These are phyloP conservation scores for Phyllosticta capitalensis DNA, from an alignment of 2,329 filamentous ascomycete genomes.

Conservation along the genomic window DNA sequence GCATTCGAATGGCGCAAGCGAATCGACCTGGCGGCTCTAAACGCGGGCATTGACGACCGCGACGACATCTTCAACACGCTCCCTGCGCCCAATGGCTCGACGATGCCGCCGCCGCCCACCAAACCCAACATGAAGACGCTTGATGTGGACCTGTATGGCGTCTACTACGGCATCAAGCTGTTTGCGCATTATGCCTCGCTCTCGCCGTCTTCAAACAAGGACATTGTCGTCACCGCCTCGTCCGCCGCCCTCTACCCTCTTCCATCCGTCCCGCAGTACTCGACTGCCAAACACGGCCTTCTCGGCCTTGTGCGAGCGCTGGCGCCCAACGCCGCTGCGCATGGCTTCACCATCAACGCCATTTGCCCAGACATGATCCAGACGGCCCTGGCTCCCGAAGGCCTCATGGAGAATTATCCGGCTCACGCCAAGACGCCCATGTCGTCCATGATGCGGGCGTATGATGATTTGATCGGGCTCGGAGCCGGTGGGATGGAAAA, in stretches of 20 bases:
- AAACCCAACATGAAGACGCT: slow-evolving; percentile 27
- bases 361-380: slow-evolving; percentile 22
- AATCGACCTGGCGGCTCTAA: slow-evolving; percentile 34
- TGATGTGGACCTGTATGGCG: slow-evolving; percentile 23
- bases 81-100: slow-evolving; percentile 6
- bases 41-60: slow-evolving; percentile 31
- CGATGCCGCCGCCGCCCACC: slow-evolving; percentile 16
- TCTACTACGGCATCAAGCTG: slow-evolving; percentile 29
- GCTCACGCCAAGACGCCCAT: slow-evolving; percentile 23
- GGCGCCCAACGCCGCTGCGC: slow-evolving; percentile 14
- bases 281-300: slow-evolving; percentile 27
- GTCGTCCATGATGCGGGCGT: slow-evolving; percentile 22
- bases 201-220: slow-evolving; percentile 16
- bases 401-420: slow-evolving; percentile 19
- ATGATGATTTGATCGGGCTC: slow-evolving; percentile 17
- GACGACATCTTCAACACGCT: slow-evolving; percentile 25
- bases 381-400: slow-evolving; percentile 22
- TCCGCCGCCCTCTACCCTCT: slow-evolving; percentile 26
- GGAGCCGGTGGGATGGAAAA: slow-evolving; percentile 2
- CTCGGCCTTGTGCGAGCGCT: slow-evolving; percentile 24
- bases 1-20: slow-evolving; percentile 34
- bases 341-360: slow-evolving; percentile 21
- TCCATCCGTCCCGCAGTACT: slow-evolving; percentile 25
- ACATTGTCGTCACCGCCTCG: slow-evolving; percentile 26
- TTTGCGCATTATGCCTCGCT: slow-evolving; percentile 27